Percentiles rank a stretch among this genome's conserved stretches.
Evolutionary conservation across 1,284 basidiomycete species (phyloP).

Genomic region (Sanghuangporus baumii): DNA sequence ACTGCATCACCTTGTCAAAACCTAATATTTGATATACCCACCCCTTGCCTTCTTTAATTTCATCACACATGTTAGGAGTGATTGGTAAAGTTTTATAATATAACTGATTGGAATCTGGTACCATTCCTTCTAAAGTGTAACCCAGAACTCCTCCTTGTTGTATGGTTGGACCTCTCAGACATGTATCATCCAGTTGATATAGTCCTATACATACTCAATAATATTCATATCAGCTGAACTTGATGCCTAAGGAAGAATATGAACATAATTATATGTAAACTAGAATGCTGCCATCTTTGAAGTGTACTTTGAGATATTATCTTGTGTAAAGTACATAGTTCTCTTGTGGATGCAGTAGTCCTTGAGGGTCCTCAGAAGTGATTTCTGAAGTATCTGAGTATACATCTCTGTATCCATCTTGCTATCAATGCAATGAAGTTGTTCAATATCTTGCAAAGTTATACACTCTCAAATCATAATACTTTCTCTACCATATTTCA

Average conservation of each 20-base stretch:
- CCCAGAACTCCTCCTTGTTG: background rate
- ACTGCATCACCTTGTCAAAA: background rate
- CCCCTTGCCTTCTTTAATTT: background rate
- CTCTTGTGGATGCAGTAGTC: conserved; percentile 19
- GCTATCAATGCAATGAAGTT: conserved; percentile 24
- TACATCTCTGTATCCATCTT: conserved; percentile 25
- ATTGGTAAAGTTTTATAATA: background rate
- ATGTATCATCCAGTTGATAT: conserved; percentile 24
- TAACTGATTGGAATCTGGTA: background rate
- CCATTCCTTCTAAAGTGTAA: no score
- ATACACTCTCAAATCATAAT: background rate
- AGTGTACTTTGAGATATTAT: background rate
- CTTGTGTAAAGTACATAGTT: conserved; percentile 26
- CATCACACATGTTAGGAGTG: background rate
- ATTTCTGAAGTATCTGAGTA: conserved; percentile 24
- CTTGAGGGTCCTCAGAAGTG: conserved; percentile 24
- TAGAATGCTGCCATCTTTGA: background rate
- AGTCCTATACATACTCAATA: conserved; percentile 33
- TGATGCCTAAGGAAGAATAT: conserved; percentile 30
- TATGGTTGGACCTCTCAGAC: background rate
- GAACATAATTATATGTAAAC: conserved; percentile 23
- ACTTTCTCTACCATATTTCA: background rate
- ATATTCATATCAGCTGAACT: conserved; percentile 33
- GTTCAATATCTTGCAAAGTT: conserved; percentile 18
- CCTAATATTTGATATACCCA: background rate